These are phyloP conservation scores for Colletotrichum simmondsii DNA, from an alignment of 2,329 filamentous ascomycete genomes.

Conservation along the genomic window DNA sequence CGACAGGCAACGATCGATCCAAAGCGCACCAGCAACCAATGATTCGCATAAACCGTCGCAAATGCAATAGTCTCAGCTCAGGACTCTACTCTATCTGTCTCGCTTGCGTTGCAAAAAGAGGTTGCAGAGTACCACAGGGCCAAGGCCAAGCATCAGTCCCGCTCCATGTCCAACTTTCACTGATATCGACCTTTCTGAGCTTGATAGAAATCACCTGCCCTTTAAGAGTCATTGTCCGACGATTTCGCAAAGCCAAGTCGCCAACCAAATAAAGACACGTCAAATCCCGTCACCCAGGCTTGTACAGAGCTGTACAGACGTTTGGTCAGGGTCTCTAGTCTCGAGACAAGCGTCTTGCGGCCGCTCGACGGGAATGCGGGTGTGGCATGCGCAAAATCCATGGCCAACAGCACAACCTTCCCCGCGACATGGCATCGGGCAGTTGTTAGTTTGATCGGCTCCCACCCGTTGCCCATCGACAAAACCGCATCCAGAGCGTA, in stretches of 20 bases:
- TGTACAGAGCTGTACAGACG: background rate
- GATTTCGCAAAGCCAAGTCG: background rate
- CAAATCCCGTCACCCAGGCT: background rate
- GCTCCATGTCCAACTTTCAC: background rate
- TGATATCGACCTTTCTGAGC: background rate
- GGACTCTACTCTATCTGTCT: background rate
- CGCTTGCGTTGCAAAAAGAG: background rate
- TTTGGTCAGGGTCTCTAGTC: background rate
- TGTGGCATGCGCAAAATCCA: constrained; percentile 2
- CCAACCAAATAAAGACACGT: background rate
- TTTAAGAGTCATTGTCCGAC: background rate
- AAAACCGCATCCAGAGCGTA: background rate
- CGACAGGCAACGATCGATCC: background rate
- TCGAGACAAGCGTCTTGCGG: constrained; percentile 1
- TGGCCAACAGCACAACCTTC: background rate
- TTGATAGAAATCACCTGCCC: background rate
- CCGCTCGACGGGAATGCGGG: constrained; percentile 8
- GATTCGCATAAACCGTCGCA: background rate
- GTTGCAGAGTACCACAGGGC: background rate
- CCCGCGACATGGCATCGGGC: background rate
- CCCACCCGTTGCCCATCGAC: background rate
- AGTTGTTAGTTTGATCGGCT: background rate
- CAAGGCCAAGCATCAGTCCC: background rate
- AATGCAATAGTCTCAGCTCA: background rate
- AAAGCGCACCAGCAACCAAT: background rate